Conservation (phyloP, 2,329 filamentous ascomycete genomes). For the Rachicladosporium sp. region DNA sequence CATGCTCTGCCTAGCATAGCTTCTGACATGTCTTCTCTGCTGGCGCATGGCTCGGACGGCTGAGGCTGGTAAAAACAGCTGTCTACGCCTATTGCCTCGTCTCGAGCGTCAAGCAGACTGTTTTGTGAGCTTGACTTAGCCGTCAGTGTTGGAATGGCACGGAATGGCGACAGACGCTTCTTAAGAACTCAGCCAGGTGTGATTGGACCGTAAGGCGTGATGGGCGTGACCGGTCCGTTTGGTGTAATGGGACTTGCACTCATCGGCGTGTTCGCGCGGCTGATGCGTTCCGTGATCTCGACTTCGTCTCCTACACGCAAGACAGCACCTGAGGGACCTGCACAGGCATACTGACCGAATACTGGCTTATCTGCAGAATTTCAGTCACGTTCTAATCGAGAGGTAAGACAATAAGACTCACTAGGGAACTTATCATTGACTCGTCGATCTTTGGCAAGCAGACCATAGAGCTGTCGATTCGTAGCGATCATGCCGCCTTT, state of each 20-base stretch:
- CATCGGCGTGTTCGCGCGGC: constrained; percentile 7
- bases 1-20: no score
- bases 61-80: no score
- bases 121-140: no score
- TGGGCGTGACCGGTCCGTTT: constrained; percentile 4
- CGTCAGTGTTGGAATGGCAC: no score
- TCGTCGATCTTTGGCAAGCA: constrained; percentile 21
- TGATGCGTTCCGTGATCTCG: constrained; percentile 16
- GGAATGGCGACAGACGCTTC: no score
- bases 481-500: constrained; percentile 22
- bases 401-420: constrained; percentile 7
- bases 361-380: constrained; percentile 19
- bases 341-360: constrained; percentile 25
- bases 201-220: no score
- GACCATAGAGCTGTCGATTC: constrained; percentile 21
- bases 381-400: constrained; percentile 4
- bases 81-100: no score
- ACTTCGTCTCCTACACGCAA: constrained; percentile 22
- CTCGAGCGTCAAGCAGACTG: no score
- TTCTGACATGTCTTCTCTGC: no score
- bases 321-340: constrained; percentile 22
- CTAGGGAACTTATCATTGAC: constrained; percentile 22
- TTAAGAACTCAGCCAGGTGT: no score
- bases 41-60: no score
- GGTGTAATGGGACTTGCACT: constrained; percentile 5